These are phyloP conservation scores for Pelagomonas calceolata DNA, from an alignment of 108 stramenopile species.

Conservation along the genomic window DNA sequence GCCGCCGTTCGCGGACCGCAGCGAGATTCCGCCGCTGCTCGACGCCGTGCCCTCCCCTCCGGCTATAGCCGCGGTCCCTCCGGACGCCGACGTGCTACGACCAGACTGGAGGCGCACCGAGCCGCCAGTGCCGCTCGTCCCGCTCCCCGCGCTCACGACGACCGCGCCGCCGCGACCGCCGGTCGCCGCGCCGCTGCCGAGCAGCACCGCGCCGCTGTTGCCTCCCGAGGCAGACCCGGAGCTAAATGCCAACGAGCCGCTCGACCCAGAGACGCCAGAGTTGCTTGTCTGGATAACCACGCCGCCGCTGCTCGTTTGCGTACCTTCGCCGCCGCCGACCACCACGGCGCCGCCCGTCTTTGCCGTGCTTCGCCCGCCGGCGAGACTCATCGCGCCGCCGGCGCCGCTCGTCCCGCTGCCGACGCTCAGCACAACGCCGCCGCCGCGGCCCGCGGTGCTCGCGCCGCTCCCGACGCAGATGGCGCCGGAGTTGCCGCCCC, in stretches of 20 bases:
- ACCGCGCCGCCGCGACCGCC: background rate
- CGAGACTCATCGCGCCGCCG: background rate
- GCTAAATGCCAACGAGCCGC: background rate
- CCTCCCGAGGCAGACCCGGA: background rate
- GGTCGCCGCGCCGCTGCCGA: background rate
- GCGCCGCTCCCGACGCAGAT: background rate
- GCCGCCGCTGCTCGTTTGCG: background rate
- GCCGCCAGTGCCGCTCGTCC: slow-evolving; percentile 1
- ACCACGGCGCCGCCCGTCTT: background rate
- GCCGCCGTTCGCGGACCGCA: too few species aligned
- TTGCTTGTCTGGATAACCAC: background rate
- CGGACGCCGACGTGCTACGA: too few species aligned
- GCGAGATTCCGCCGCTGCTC: too few species aligned
- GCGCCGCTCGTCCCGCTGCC: background rate
- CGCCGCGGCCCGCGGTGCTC: background rate
- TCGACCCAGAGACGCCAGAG: background rate
- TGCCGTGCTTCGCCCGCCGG: background rate
- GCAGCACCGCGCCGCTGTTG: background rate
- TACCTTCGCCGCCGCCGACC: background rate
- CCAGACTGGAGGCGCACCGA: too few species aligned
- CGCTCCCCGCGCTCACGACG: background rate
- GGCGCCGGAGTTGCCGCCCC: background rate
- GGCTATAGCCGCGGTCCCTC: too few species aligned
- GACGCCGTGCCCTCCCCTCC: too few species aligned
- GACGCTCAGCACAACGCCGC: background rate